Evolutionary conservation across 768 basidiomycete species (phyloP), one percentile per base, ranked within the genome.

Genomic region (Trametes cinnabarina): DNA sequence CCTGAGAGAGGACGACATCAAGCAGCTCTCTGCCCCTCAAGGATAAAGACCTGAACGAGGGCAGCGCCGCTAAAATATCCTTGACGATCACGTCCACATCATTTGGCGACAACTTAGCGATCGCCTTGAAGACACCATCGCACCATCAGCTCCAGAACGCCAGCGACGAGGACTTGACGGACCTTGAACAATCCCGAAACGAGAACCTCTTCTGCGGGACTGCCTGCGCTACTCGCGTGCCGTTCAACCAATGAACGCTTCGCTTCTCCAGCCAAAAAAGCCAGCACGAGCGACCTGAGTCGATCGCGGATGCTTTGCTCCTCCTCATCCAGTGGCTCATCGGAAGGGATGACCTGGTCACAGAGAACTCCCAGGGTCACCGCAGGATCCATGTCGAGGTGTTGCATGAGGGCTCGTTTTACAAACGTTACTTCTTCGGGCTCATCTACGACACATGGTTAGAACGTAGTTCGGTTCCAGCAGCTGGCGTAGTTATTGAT

Each of bases 291-390:
- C 1, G 75, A 74, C 56, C 85, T 78, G 20, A 88, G 70, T 30
- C 78, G 78, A 61, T 83, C 81, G 47, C 86, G 78, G 44, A 82
- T 82, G 17, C 68, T 72, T 66, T 75, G 74, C 60, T 87, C 86
- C 41, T 84, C 84, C 22, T 84, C 83, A 50, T 86, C 83, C 64
- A 75, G 62, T 12, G 74, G 67, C 25, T 82, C 82, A 46, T 80
- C 79, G 0, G 73, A 66, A 2, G 82, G 81, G 3, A 79, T 67
- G 34, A 87, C 73, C 66, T 90, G 87, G 65, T 90, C 88, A 65
- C 81, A 87, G 4, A 90, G 73, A 14, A 90, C 87, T 35, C 82
- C 78, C 6, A 90, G 72, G 1, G 86, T 85, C 17, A 82, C 76
- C 8, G 71, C 72, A 1, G 85, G 76, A 59, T 87, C 85, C 74